Evolutionary conservation across 2,329 filamentous ascomycete species (phyloP), one percentile per base, ranked within the genome.

Genomic region (Aspergillus tamarii): DNA sequence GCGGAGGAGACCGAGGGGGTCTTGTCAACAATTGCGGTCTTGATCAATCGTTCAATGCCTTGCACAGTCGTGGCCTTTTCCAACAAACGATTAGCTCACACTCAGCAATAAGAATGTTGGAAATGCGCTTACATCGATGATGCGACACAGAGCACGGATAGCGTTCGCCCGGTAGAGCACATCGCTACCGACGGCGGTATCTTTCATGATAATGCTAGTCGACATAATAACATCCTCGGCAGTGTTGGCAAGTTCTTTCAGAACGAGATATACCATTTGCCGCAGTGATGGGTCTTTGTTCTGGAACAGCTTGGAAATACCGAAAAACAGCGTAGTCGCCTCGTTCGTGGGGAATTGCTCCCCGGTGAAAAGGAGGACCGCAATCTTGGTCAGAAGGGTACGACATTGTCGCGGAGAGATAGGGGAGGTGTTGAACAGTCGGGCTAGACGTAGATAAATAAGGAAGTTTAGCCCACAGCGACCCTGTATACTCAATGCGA

Each of bases 191-290:
- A 96, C 93, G 59, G 94, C 93, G 12, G 94, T 97, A 79, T 99
- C 95, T 85, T 99, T 99, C 95, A 98, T 99, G 73, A 99, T 97
- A 72, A 94, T 97, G 81, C 93, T 96, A 21, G 95, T 99, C 66
- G 97, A 95, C 95, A 99, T 98, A 78, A 99, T 99, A 69, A 97
- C 96, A 85, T 99, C 95, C 83, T 98, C 93, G 64, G 95, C 95
- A 28, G 93, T 97, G 79, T 89, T 89, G 70, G 94, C 93, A 74
- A 99, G 86, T 86, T 99, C 95, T 88, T 98, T 99, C 84, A 98
- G 92, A 77, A 97, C 90, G 70, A 98, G 86, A 83, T 98, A 96
- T 58, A 99, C 94, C 94, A 98, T 97, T 85, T 99, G 95, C 75
- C 95, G 93, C 77, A 99, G 86, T 73, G 93, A 94, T 74, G 94